Evolutionary conservation across 2,329 filamentous ascomycete species (phyloP).

Genomic region (Nemania sp.): DNA sequence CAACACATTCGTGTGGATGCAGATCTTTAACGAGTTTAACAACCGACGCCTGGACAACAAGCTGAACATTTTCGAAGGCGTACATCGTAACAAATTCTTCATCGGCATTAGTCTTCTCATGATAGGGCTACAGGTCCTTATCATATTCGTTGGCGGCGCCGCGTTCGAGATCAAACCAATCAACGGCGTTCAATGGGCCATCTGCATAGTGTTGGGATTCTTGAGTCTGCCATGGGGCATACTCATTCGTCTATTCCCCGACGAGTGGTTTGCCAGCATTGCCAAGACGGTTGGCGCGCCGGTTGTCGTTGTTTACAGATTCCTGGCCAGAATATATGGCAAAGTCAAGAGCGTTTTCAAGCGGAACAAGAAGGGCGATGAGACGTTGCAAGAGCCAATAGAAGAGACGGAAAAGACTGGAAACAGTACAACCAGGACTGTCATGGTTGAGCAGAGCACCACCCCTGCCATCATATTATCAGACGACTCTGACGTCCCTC

Average conservation of each 20-base stretch:
- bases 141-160: slow-evolving; percentile 60
- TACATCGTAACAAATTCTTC: slow-evolving; percentile 62
- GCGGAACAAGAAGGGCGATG: slow-evolving; percentile 18
- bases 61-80: slow-evolving; percentile 64
- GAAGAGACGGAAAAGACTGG: slow-evolving; percentile 16
- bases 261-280: slow-evolving; percentile 45
- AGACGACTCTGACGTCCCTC: slow-evolving; percentile 6
- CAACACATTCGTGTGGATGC: slow-evolving; percentile 74
- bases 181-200: slow-evolving; percentile 58
- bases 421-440: neutral
- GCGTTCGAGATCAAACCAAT: slow-evolving; percentile 58
- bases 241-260: slow-evolving; percentile 55
- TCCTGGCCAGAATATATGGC: slow-evolving; percentile 27
- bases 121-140: slow-evolving; percentile 60
- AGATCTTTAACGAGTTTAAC: slow-evolving; percentile 73
- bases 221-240: slow-evolving; percentile 56
- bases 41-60: slow-evolving; percentile 66
- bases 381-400: neutral
- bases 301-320: slow-evolving; percentile 36
- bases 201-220: slow-evolving; percentile 54
- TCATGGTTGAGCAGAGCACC: neutral
- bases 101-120: slow-evolving; percentile 61
- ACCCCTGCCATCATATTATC: slow-evolving; percentile 38
- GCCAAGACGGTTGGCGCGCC: slow-evolving; percentile 39
- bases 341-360: slow-evolving; percentile 31